phyloP scores from a whole-genome alignment of 2,329 filamentous ascomycete genomes.

The Fusarium begoniae region DNA sequence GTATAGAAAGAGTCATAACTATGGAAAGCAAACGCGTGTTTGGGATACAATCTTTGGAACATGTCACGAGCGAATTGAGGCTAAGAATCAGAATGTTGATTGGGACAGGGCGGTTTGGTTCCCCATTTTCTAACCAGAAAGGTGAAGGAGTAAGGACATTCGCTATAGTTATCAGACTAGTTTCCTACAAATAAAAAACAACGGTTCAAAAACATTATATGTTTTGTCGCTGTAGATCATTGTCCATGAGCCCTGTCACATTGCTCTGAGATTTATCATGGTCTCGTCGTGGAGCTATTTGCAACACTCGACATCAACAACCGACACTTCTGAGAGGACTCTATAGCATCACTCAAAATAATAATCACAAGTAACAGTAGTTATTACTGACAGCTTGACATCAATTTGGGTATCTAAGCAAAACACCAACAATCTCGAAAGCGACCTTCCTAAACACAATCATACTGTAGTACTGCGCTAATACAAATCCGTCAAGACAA shows the following conservation, averaged over 20 bases:
- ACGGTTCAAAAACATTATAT: fast-evolving
- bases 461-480: background rate
- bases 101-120: conserved; percentile 3
- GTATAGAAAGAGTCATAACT: conserved; percentile 28
- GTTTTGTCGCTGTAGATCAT: background rate
- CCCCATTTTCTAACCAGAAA: background rate
- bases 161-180: background rate
- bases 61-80: conserved; percentile 18
- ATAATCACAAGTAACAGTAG: fast-evolving
- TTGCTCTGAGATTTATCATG: background rate
- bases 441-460: background rate
- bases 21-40: conserved; percentile 22
- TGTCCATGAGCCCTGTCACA: background rate
- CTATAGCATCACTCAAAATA: background rate
- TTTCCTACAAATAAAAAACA: background rate
- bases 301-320: background rate
- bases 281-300: background rate
- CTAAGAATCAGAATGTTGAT: conserved; percentile 3
- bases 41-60: conserved; percentile 26
- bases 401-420: background rate
- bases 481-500: no score
- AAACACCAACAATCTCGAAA: background rate
- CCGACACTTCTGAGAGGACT: fast-evolving
- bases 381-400: background rate
- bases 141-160: fast-evolving